Evolutionary conservation across 306 rosid species (phyloP).

Genomic region (Cyclanthera cordifolia): DNA sequence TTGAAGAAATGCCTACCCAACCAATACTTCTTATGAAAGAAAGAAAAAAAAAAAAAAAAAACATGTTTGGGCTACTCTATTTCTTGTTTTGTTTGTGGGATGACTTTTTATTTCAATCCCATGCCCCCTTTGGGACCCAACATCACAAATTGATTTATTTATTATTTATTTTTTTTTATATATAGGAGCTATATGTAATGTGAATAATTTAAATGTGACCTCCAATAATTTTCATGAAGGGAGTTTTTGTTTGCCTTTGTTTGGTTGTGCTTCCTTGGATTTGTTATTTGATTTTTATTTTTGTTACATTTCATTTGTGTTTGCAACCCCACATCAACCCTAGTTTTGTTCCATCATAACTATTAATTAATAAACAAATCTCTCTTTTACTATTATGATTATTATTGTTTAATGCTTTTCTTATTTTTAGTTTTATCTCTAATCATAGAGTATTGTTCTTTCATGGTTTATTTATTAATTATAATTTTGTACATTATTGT

Average conservation of each 20-base stretch:
- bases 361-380: not conserved
- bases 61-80: slow-evolving; percentile 1
- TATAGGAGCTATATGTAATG: not conserved
- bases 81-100: not conserved
- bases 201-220: slow-evolving; percentile 6
- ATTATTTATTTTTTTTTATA: not conserved
- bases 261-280: slow-evolving; percentile 12
- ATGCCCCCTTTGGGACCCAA: slow-evolving; percentile 10
- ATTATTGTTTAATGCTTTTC: too few species aligned
- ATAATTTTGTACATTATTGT: not conserved
- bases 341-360: not conserved
- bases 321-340: slow-evolving; percentile 4
- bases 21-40: not conserved
- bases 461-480: not conserved
- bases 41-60: too few species aligned
- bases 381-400: not conserved
- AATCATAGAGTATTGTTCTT: not conserved
- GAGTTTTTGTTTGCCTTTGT: slow-evolving; percentile 12
- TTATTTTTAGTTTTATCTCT: not conserved
- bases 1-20: not conserved
- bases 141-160: not conserved
- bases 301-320: not conserved
- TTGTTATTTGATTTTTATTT: not conserved
- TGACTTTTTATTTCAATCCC: not conserved
- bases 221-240: not conserved